Conservation (phyloP, 805 yeast species). For the Myxozyma nipponensis region DNA sequence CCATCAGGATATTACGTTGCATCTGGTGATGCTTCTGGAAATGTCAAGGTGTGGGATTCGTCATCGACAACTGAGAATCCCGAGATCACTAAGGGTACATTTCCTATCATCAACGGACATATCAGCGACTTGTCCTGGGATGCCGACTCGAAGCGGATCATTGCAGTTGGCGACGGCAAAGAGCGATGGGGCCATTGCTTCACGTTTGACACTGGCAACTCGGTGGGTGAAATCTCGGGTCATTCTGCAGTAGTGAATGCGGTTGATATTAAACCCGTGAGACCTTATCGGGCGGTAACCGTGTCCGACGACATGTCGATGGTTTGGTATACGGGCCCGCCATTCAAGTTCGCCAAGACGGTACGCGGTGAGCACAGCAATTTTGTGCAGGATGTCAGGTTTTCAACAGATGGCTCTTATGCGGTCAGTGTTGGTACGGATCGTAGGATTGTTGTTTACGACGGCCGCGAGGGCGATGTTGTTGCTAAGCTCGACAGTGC, state of each 20-base stretch:
- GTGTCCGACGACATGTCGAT: slow-evolving; percentile 84
- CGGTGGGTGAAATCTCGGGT: slow-evolving; percentile 95
- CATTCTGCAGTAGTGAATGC: slow-evolving; percentile 81
- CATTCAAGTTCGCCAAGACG: slow-evolving; percentile 77
- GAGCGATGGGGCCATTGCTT: slow-evolving; percentile 90
- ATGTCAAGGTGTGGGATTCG: slow-evolving; percentile 82
- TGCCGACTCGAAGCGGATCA: slow-evolving; percentile 74
- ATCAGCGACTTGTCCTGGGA: slow-evolving; percentile 90
- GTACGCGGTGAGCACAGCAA: slow-evolving; percentile 72
- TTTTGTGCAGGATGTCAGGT: slow-evolving; percentile 75
- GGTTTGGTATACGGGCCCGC: slow-evolving; percentile 88
- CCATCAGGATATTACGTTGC: slow-evolving; percentile 90
- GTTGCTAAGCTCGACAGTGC: slow-evolving; percentile 42
- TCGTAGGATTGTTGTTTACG: slow-evolving; percentile 69
- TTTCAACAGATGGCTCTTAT: slow-evolving; percentile 73
- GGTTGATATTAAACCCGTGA: slow-evolving; percentile 73
- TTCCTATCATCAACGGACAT: slow-evolving; percentile 67
- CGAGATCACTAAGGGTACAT: slow-evolving; percentile 66
- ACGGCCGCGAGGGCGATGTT: slow-evolving; percentile 82
- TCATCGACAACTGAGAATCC: slow-evolving; percentile 41
- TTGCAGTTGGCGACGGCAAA: slow-evolving; percentile 93
- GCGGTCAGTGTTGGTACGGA: slow-evolving; percentile 84
- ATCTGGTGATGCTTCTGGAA: slow-evolving; percentile 88
- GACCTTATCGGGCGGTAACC: slow-evolving; percentile 93
- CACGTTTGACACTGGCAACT: slow-evolving; percentile 90